Evolutionary conservation across 2,329 filamentous ascomycete genomes (phyloP).

Genomic region (Cladorrhinum sp.): DNA sequence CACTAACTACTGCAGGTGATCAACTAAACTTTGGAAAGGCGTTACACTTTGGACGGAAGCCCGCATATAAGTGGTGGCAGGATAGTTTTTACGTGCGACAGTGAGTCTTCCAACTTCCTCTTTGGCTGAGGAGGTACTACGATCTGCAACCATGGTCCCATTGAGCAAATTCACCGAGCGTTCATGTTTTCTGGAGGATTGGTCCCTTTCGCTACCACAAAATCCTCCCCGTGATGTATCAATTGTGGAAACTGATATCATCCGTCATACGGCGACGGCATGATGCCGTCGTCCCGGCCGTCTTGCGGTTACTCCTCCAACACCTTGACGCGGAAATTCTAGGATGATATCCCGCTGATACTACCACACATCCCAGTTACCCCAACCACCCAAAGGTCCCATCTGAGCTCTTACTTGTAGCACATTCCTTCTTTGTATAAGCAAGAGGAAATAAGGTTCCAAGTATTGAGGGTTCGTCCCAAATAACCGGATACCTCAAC

Average conservation of each 20-base stretch:
- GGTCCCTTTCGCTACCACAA: neutral
- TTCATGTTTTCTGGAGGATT: too few relatives aligned
- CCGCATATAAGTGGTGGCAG: neutral
- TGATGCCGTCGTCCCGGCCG: neutral
- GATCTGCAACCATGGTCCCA: neutral
- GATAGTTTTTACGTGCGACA: neutral
- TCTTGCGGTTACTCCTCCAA: neutral
- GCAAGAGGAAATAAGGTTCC: slow-evolving; percentile 4
- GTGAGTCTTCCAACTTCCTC: neutral
- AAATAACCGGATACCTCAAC: slow-evolving; percentile 5
- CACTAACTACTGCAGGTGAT: neutral
- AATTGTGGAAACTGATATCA: slow-evolving; percentile 2
- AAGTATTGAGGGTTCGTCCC: neutral
- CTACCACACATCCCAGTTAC: neutral
- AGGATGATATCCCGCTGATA: neutral
- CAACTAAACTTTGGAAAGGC: neutral
- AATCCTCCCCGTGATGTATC: neutral
- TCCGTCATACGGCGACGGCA: slow-evolving; percentile 8
- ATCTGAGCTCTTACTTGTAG: neutral
- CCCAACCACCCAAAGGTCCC: neutral
- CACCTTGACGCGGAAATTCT: slow-evolving; percentile 4
- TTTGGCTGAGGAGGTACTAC: neutral
- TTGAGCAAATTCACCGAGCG: neutral
- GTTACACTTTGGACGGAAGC: neutral
- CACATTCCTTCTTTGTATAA: slow-evolving; percentile 1